Base-by-base conservation (phyloP, 78 protist species). In the Trichosphaerium sp. region DNA sequence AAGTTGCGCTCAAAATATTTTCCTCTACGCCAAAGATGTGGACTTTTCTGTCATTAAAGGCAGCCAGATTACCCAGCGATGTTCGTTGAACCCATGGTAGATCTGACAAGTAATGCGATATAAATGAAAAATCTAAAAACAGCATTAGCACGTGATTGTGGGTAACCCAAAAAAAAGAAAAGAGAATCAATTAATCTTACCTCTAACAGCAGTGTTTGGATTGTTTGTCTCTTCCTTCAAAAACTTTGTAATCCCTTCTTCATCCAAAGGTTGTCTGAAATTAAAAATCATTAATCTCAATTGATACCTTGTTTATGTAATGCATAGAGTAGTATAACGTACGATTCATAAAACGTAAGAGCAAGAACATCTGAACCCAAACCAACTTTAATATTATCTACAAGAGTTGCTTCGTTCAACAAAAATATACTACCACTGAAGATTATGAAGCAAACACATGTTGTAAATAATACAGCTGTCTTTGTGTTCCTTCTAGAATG, bases 381-480 rank as follows among this genome's bases (percentile, higher is more conserved):
- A n/a, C 58, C 57, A 1, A 61, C 34, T 25, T 57, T 21, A 7
- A 80, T 52, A 37, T 34, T 38, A 41, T 71, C 66, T 43, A 34
- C 60, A 54, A 91, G 73, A 26, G 74, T 40, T 34, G 26, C 25
- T 8, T 85, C 79, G 25, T 82, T 86, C 29, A 87, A 78, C 21
- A 78, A 10, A 58, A 91, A 91, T 38, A 80, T 57, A 14, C 85
- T 63, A 10, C 90, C 94, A n/a, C 84, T 88, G 65, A 88, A 91
- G 38, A 91, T 83, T 69, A 91, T 69, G 48, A 74, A 82, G 5
- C 93, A 79, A 28, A 84, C 12, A 31, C 79, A 31, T 4, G 67
- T 69, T 6, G 92, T 89, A 28, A 91, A 80, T 91, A 91, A 89
- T 11, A 88, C 41, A 21, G 82, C 89, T 6, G 96, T 89, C 70